A percentile compares a stretch with the other conserved stretches of the same genome.
Evolutionary conservation across 768 basidiomycete genomes (phyloP).

Genomic region (Xanthoconium purpureum): DNA sequence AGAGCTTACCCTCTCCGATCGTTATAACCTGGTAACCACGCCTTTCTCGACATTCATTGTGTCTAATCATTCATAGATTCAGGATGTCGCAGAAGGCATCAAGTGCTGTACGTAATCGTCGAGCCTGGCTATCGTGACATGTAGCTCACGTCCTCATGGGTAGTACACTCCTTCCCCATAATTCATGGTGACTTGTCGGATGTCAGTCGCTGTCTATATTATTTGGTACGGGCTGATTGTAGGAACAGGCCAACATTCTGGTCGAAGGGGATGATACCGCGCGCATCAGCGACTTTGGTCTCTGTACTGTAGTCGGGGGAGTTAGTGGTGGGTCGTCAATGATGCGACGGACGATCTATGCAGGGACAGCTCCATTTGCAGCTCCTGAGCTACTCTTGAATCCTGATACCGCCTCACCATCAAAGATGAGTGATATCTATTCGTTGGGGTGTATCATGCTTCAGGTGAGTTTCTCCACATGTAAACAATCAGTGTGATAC

Average conservation of each 20-base stretch:
- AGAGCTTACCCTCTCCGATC: background rate
- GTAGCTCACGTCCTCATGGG: background rate
- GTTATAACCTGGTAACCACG: background rate
- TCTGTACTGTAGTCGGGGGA: background rate
- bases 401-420: background rate
- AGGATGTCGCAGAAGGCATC: background rate
- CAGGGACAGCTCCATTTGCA: conserved; percentile 1
- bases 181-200: background rate
- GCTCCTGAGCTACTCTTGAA: background rate
- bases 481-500: background rate
- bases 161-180: conserved; percentile 3
- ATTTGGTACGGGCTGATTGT: background rate
- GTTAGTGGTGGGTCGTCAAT: conserved; percentile 1
- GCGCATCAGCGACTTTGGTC: background rate
- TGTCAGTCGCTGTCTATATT: background rate
- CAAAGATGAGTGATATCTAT: conserved; percentile 1
- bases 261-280: background rate
- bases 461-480: background rate
- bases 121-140: background rate
- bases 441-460: conserved; percentile 3
- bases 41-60: background rate
- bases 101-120: background rate
- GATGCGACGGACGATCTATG: background rate
- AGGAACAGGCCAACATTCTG: background rate
- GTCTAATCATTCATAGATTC: background rate